Percentiles rank a stretch among this genome's conserved stretches.
These are phyloP conservation scores for Panicum miliaceum DNA, from an alignment of 176 grass and related monocot species.

Conservation along the genomic window DNA sequence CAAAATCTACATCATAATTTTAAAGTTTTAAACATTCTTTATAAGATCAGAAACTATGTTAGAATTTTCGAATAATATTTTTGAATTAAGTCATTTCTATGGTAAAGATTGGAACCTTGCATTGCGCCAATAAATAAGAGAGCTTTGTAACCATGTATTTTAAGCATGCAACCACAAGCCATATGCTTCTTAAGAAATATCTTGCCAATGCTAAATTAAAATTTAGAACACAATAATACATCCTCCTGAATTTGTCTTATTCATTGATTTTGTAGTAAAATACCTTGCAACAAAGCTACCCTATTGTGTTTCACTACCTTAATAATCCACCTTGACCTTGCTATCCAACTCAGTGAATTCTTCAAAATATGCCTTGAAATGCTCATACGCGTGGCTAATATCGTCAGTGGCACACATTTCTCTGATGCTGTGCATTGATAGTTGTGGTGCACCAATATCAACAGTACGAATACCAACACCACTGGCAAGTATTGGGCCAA, in stretches of 20 bases:
- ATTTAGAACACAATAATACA: background rate
- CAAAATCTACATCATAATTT: no score
- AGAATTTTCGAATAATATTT: no score
- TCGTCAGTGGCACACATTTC: conserved; percentile 96
- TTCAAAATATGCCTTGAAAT: conserved; percentile 90
- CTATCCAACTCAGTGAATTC: conserved; percentile 82
- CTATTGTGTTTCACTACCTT: conserved; percentile 3
- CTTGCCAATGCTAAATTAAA: no score
- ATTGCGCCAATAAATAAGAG: no score
- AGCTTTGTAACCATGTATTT: no score
- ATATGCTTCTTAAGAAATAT: no score
- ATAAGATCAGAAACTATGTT: no score
- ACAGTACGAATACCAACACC: conserved; percentile 89
- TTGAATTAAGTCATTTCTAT: no score
- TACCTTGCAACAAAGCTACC: conserved; percentile 26
- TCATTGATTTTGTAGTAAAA: background rate
- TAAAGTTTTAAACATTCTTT: no score
- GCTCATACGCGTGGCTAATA: conserved; percentile 72
- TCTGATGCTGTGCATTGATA: conserved; percentile 97
- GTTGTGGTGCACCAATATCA: conserved; percentile 84
- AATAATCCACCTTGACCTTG: conserved; percentile 73
- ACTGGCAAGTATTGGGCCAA: conserved; percentile 92
- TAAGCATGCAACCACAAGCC: no score
- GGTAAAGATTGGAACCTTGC: no score
- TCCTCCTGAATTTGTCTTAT: background rate